Evolutionary conservation across 2,329 filamentous ascomycete genomes (phyloP).

Genomic region (Clarireedia homoeocarpa): DNA sequence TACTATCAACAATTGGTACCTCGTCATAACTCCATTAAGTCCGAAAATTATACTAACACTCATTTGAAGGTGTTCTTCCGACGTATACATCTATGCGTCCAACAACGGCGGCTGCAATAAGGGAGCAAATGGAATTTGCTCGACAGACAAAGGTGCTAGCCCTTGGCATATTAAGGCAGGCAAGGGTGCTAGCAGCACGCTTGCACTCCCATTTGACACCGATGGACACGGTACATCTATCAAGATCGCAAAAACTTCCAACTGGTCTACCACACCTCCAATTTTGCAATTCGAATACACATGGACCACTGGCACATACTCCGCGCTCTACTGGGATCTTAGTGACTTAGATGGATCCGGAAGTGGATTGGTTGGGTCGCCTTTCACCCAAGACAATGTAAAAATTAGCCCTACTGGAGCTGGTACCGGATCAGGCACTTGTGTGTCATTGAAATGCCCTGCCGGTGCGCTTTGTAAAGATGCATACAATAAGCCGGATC

Average conservation of each 20-base stretch:
- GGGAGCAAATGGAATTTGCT: conserved; percentile 4
- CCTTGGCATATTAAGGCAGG: conserved; percentile 7
- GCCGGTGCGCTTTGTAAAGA: conserved; percentile 3
- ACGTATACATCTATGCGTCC: conserved; percentile 5
- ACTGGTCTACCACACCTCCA: conserved; percentile 2
- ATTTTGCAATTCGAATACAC: conserved; percentile 9
- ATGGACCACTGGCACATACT: conserved; percentile 3
- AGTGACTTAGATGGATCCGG: conserved; percentile 8
- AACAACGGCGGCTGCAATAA: conserved; percentile 2
- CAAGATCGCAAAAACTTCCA: conserved; percentile 6
- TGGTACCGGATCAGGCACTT: conserved; percentile 3
- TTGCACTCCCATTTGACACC: conserved; percentile 2
- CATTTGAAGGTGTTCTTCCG: not conserved
- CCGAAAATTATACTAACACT: not conserved
- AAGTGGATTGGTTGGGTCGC: conserved; percentile 5
- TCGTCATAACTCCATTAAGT: too few species aligned
- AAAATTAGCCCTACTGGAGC: conserved; percentile 6
- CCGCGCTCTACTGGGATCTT: conserved; percentile 8
- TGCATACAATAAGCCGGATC: conserved; percentile 7
- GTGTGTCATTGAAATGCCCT: conserved; percentile 3
- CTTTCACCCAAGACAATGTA: conserved; percentile 6
- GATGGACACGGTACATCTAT: conserved; percentile 3
- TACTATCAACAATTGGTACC: conserved; percentile 6
- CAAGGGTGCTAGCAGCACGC: not conserved
- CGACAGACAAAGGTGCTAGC: not conserved